Conservation (phyloP, 2,329 filamentous ascomycete genomes). For the Gaeumannomyces sp. region DNA sequence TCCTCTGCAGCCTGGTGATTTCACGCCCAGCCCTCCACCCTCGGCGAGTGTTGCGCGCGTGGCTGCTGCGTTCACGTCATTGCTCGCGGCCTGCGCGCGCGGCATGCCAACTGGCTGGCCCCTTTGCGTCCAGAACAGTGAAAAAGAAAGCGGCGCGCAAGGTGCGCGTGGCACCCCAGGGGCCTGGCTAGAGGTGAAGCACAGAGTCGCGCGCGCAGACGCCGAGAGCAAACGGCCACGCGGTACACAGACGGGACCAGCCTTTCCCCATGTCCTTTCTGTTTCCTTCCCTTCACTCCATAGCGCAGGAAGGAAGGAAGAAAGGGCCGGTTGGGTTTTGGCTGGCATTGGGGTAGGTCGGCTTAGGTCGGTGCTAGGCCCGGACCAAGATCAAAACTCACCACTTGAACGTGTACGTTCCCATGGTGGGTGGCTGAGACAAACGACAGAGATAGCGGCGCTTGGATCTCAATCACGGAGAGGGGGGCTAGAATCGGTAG, state of each 20-base stretch:
- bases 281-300: too few species aligned
- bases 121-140: not conserved
- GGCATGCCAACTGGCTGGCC: too few species aligned
- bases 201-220: not conserved
- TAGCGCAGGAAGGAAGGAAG: too few species aligned
- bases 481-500: not conserved
- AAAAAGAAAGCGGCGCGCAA: not conserved
- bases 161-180: not conserved
- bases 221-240: not conserved
- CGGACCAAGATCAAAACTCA: slow-evolving; percentile 33
- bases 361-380: not conserved
- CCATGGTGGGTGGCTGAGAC: slow-evolving; percentile 37
- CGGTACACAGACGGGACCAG: too few species aligned
- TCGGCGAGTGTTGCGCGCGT: not conserved
- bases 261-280: too few species aligned
- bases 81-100: not conserved
- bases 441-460: not conserved
- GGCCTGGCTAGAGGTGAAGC: not conserved
- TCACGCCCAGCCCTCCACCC: not conserved
- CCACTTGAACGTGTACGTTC: slow-evolving; percentile 66
- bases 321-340: not conserved
- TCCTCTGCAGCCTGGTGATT: not conserved
- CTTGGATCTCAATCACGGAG: slow-evolving; percentile 3
- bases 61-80: not conserved
- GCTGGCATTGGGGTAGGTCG: not conserved